Percentiles rank a stretch among this genome's conserved stretches.
Evolutionary conservation across 805 yeast genomes (phyloP).

Genomic region (Kuraishia ogatae): DNA sequence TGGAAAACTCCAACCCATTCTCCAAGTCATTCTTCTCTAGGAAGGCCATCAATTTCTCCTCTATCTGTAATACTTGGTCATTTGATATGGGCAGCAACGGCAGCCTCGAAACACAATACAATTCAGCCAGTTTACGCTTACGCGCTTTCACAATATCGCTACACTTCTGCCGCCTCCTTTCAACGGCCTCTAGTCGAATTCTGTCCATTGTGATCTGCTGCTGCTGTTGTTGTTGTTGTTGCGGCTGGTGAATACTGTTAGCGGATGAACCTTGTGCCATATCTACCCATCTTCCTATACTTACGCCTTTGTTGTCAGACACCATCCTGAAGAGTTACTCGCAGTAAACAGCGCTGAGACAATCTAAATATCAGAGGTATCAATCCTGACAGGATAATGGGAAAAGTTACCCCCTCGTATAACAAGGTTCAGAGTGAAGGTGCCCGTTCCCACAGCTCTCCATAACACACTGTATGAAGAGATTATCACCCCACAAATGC

Average conservation of each 20-base stretch:
- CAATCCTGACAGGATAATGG: too few relatives aligned
- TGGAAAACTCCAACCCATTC: constrained; percentile 32
- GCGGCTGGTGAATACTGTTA: neutral
- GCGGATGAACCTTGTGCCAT: constrained; percentile 1
- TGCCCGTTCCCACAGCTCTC: neutral
- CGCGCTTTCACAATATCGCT: constrained; percentile 38
- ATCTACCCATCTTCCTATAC: neutral
- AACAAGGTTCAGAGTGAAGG: too few relatives aligned
- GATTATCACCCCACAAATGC: neutral
- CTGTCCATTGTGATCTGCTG: constrained; percentile 24
- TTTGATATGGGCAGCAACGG: constrained; percentile 36
- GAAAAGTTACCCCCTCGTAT: too few relatives aligned
- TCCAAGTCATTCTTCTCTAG: constrained; percentile 44
- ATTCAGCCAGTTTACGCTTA: constrained; percentile 50
- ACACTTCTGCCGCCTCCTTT: constrained; percentile 32
- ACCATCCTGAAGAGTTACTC: neutral
- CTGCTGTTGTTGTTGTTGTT: too few relatives aligned
- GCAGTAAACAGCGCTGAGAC: too few relatives aligned
- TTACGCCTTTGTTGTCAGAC: neutral
- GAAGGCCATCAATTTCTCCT: constrained; percentile 33
- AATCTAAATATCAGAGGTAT: too few relatives aligned
- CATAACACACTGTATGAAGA: neutral
- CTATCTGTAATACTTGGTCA: constrained; percentile 26
- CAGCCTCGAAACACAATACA: constrained; percentile 49
- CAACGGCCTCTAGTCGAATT: constrained; percentile 36